Base-by-base conservation (phyloP, 202 grass and related monocot species). In the Setaria italica region DNA sequence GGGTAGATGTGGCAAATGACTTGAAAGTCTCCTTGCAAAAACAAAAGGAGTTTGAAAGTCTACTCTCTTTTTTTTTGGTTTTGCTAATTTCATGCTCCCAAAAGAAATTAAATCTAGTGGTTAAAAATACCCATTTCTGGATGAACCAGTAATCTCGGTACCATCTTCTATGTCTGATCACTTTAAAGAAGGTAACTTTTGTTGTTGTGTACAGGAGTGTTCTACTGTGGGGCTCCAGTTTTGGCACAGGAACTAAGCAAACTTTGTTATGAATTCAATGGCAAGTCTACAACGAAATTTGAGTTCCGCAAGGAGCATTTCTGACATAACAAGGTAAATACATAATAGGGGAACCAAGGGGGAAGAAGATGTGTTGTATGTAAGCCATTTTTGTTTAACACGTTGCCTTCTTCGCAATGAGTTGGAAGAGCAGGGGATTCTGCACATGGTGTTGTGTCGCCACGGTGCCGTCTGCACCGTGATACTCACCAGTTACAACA, bases 291-390 rank as follows among this genome's bases (percentile, higher is more conserved):
- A 59, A 79, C 94, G 6, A 93, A 90, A 82, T 97, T 97, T 41
- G 94, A 97, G 69, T 97, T 97, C 83, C 94, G 89, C 86, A 97
- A 97, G 90, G 94, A 97, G 70, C 92, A 97, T 89, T 97, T 97
- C 90, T 97, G 85, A 94, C 67, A 14, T 21, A 72, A 29, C 51
- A 67, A 86, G 37, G 66, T 82, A 70, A 78, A 83, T 86, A 67
- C 32, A 43, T 4, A 75, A 42, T 65, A 76, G 79, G 42, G 35
- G 77, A 80, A 33, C 45, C 70, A 54, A 10, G 35, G 35, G 17
- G 50, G 12, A 7, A 25, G 68, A 87, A 12, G 70, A 78, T 59
- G 71, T 82, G 81, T 33, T 77, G 20, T 72, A 63, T 70, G 59
- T 74, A 87, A 39, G 67, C n/a, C 53, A 70, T 60, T 58, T 90